Base-by-base conservation (phyloP, 208 protist species). In the Trypanosoma avium region DNA sequence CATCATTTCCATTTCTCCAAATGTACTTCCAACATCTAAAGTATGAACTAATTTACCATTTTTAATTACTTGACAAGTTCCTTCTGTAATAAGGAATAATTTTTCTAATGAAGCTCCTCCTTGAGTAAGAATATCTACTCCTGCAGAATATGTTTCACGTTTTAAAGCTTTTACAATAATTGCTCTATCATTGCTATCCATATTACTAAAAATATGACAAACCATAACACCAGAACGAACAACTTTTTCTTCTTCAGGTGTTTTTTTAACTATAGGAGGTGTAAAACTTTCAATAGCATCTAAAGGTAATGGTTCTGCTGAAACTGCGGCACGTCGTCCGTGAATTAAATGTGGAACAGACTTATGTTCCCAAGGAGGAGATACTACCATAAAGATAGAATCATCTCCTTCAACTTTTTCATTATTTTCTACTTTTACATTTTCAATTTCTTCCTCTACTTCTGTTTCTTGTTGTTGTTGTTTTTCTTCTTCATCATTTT, bases 1-100 rank as follows among this genome's bases (percentile, higher is more conserved):
- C 87, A 97, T 94, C 63, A 97, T 48, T 76, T 93, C 88, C 13
- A 95, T 66, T 45, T 92, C 87, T 0, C 89, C 92, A 62, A 97
- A 95, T 15, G 77, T 82, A 27, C 66, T 75, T 15, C 92, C 92
- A 10, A 66, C 61, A 62, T 72, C 55, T 40, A 93, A 53, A 38
- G 77, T 70, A 45, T 72, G 74, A 22, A 95, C 67, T 13, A 71
- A 43, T 61, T 78, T 84, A 50, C 85, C 87, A 49, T 93, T 86
- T 61, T 90, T 88, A 55, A 95, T 86, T 5, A 82, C 79, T 52
- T 94, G 87, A 61, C 90, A 94, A 6, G 75, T 86, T 46, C 92
- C 92, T 43, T 92, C 72, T 10, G 72, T 64, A 55, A 97, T 67
- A 29, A 94, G 66, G 64, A 85, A 95, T 21, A 97, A 70, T 59